Percentiles rank a stretch among this genome's conserved stretches.
Evolutionary conservation across 2,329 filamentous ascomycete species (phyloP).

Genomic region (Biscogniauxia marginata): DNA sequence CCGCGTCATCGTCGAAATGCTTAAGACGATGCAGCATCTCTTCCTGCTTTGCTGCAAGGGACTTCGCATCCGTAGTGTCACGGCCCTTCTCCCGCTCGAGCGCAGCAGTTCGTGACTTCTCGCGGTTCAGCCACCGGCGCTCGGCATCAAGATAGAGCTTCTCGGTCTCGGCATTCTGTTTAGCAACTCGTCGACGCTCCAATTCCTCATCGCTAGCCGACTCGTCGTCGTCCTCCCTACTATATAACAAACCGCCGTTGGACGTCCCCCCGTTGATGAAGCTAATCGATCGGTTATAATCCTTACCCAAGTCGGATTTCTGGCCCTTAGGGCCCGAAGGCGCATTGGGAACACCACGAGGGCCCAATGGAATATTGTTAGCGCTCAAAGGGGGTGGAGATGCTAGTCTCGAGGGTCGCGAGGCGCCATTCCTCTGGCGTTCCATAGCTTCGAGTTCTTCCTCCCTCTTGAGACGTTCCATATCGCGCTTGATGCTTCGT

Average conservation of each 20-base stretch:
- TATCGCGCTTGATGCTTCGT: conserved; percentile 80
- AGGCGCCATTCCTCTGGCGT: conserved; percentile 66
- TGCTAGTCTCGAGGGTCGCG: conserved; percentile 64
- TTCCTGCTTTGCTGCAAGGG: conserved; percentile 61
- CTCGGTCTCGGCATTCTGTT: conserved; percentile 72
- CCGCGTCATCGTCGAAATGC: conserved; percentile 89
- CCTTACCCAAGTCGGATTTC: conserved; percentile 41
- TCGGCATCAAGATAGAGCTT: conserved; percentile 83
- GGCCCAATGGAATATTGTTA: conserved; percentile 77
- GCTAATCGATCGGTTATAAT: conserved; percentile 60
- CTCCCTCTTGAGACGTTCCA: conserved; percentile 83
- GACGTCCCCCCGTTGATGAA: conserved; percentile 80
- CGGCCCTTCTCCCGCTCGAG: conserved; percentile 81
- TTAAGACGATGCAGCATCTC: conserved; percentile 69
- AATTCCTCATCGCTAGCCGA: conserved; percentile 86
- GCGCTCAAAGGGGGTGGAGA: conserved; percentile 65
- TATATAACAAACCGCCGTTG: conserved; percentile 56
- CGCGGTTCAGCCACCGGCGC: conserved; percentile 85
- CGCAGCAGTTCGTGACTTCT: conserved; percentile 79
- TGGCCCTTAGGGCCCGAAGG: conserved; percentile 66
- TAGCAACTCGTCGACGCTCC: conserved; percentile 67
- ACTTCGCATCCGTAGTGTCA: conserved; percentile 71
- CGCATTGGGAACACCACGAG: conserved; percentile 69
- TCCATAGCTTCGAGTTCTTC: conserved; percentile 91
- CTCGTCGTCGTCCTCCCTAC: conserved; percentile 79